Percentiles rank a stretch among this genome's conserved stretches.
Evolutionary conservation across 495 filamentous ascomycete species (phyloP).

Genomic region (Xylaria grammica): DNA sequence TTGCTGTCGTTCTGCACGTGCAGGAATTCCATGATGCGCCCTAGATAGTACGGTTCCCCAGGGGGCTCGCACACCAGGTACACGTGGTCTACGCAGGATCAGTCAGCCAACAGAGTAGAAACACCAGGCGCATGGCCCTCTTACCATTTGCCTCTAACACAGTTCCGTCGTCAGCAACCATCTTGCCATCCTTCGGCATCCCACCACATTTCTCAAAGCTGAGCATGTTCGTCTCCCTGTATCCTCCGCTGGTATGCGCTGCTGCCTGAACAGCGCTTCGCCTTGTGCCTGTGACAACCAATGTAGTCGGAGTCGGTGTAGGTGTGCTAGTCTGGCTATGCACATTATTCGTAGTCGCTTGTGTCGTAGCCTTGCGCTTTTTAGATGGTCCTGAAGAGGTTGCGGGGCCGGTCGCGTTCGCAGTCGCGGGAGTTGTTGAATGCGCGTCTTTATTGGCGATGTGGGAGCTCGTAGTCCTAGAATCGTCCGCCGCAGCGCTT

Average conservation of each 20-base stretch:
- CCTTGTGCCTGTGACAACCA: slow-evolving; percentile 44
- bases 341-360: slow-evolving; percentile 40
- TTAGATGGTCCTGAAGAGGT: slow-evolving; percentile 55
- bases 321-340: slow-evolving; percentile 47
- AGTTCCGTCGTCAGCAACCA: slow-evolving; percentile 91
- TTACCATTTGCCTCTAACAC: slow-evolving; percentile 83
- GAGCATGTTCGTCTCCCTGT: slow-evolving; percentile 77
- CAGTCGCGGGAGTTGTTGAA: slow-evolving; percentile 34
- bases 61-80: slow-evolving; percentile 98
- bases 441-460: slow-evolving; percentile 33
- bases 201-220: slow-evolving; percentile 76
- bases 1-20: slow-evolving; percentile 74
- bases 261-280: slow-evolving; percentile 36
- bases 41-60: slow-evolving; percentile 96
- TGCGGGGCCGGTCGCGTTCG: slow-evolving; percentile 63
- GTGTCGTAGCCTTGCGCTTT: slow-evolving; percentile 74
- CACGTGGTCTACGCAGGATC: slow-evolving; percentile 74
- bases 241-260: slow-evolving; percentile 33
- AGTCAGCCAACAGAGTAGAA: slow-evolving; percentile 24
- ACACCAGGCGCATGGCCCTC: slow-evolving; percentile 36
- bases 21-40: slow-evolving; percentile 96
- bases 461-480: slow-evolving; percentile 42
- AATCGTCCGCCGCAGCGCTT: slow-evolving; percentile 53
- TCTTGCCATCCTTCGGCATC: slow-evolving; percentile 73
- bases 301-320: slow-evolving; percentile 45